Base-by-base conservation (phyloP, 2,329 filamentous ascomycete genomes). In the Alternaria sp. region DNA sequence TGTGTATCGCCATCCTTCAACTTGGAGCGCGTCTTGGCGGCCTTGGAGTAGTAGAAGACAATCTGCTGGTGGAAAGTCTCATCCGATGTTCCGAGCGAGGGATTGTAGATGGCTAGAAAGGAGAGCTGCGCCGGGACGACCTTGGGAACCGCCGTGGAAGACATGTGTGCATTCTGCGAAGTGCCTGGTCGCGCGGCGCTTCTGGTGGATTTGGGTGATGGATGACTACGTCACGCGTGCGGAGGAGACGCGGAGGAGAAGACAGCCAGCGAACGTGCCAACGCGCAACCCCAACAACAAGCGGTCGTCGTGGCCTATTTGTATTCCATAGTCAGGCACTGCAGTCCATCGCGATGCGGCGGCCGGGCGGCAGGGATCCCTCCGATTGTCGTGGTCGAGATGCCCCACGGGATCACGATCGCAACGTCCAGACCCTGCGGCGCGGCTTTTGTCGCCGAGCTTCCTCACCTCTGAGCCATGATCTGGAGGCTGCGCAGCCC, bases 101-200 rank as follows among this genome's bases (percentile, higher is more conserved):
- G 96, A 79, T 97, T 98, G 85, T 97, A 99, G 78, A 99, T 96
- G 78, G 95, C 90, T 49, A 99, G 87, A 79, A 96, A 98, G 73
- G 92, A 92, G 28, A 98, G 88, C 76, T 92, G 92, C 37, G 95
- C 95, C 46, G 96, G 94, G 33, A 90, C 83, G 67, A 92, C 79
- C 63, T 75, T 78, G 28, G 77, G 70, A 3, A 73, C 58, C 2
- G 63, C 60, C 1, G 70, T 71, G 10, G 74, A 75, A 46, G 73
- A 75, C 75, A 75, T 78, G 33, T 56, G 61, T 49, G 47, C 51
- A 49, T 59, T 50, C 50, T 43, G 50, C 49, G 26, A 46, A 25
- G 60, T 41, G 26, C 28, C 55, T 49, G 30, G 54, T 59, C 55
- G 61, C 58, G 58, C 57, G 56, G 44, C 55, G 58, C 30, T 54